Conservation (phyloP, 1,139 yeast genomes). For the Saccharomycopsis crataegensis region DNA sequence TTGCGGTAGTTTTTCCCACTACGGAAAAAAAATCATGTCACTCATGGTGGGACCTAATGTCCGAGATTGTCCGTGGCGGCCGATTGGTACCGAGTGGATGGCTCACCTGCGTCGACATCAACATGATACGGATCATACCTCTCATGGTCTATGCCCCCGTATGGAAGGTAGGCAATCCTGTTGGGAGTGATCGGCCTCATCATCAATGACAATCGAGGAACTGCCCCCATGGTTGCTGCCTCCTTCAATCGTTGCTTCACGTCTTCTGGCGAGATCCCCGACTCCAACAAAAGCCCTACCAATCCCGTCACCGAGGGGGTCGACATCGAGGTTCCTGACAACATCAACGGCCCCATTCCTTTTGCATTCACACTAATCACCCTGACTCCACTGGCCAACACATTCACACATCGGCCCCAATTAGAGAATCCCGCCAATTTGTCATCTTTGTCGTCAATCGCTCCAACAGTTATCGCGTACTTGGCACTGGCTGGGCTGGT, state of each 20-base stretch:
- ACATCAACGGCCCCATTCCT: slow-evolving; percentile 31
- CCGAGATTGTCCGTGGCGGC: no score
- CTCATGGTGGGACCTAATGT: not conserved
- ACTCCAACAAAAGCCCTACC: slow-evolving; percentile 54
- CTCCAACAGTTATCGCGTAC: slow-evolving; percentile 75
- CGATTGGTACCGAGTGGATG: no score
- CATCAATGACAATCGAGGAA: slow-evolving; percentile 30
- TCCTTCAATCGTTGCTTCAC: slow-evolving; percentile 36
- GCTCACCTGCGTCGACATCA: no score
- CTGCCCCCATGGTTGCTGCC: slow-evolving; percentile 30
- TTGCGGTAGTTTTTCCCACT: not conserved
- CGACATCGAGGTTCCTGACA: slow-evolving; percentile 87
- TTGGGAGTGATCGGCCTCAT: slow-evolving; percentile 42
- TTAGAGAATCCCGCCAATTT: slow-evolving; percentile 68
- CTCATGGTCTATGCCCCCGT: not conserved
- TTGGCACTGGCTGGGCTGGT: slow-evolving; percentile 75
- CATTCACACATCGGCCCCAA: slow-evolving; percentile 84
- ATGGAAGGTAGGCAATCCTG: slow-evolving; percentile 29
- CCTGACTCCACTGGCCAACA: slow-evolving; percentile 73
- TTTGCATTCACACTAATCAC: slow-evolving; percentile 38
- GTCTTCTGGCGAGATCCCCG: slow-evolving; percentile 42
- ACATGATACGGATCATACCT: slow-evolving; percentile 3
- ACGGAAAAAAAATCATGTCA: not conserved
- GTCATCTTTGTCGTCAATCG: slow-evolving; percentile 69
- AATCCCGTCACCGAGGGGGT: slow-evolving; percentile 76